Base-by-base conservation (phyloP, 176 grass and related monocot species). In the Paspalum notatum region DNA sequence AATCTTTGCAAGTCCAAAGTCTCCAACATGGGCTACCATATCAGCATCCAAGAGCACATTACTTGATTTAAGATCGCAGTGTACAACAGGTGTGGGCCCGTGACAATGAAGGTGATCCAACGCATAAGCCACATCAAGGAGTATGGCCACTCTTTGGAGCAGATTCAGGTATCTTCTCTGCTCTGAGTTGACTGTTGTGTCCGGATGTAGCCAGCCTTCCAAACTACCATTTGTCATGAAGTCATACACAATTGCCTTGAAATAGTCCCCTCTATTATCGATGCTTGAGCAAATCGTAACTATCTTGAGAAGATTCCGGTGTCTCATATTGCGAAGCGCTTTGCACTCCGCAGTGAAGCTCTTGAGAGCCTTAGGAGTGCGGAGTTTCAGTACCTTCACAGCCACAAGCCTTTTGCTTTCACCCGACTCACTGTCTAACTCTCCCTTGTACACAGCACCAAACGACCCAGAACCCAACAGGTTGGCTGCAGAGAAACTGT, bases 241-340 rank as follows among this genome's bases (percentile, higher is more conserved):
- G 0, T 88, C 80, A 44, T 27, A 78, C 16, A 88, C 86, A 37
- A 84, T 21, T 56, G 80, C 74, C 63, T 83, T 88, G 74, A 88
- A 84, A 4, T 88, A 60, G 73, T 79, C 71, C 16, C 86, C 86
- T 1, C 1, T 56, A 7, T 0, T 45, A 66, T 88, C 86, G 5
- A 88, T 77, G 10, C 86, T 88, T 9, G 66, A 84, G 16, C 86
- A 80, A 3, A 9, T 2, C 52, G 81, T 89, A 9, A 89, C 27
- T 71, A 73, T 74, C 25, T 65, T 86, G 0, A 86, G 12, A 5
- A 86, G 79, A 49, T 88, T 88, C 1, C 73, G 51, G 4, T 88
- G 80, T 6, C 85, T 4, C 8, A 46, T 1, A 1, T 78, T 83
- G 56, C 80, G 37, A 0, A 89, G 66, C 20, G 41, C 47, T 89